These are phyloP conservation scores for Pilatotrama ljubarskyi DNA, from an alignment of 768 basidiomycete species.

Conservation along the genomic window DNA sequence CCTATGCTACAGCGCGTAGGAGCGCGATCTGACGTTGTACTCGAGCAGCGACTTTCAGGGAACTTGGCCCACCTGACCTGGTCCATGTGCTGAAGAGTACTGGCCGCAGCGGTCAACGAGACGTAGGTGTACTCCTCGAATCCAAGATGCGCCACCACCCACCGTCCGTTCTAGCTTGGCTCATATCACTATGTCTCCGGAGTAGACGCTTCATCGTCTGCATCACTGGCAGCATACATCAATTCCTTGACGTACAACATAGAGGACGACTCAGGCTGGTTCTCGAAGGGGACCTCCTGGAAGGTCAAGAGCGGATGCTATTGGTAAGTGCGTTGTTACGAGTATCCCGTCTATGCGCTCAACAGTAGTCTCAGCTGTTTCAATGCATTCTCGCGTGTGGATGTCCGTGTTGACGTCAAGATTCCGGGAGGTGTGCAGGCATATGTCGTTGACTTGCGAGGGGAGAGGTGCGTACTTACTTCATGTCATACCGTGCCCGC, in stretches of 20 bases:
- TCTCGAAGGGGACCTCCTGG: slow-evolving; percentile 80
- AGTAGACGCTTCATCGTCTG: slow-evolving; percentile 98
- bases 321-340: slow-evolving; percentile 54
- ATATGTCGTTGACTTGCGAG: slow-evolving; percentile 90
- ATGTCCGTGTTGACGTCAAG: slow-evolving; percentile 96
- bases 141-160: slow-evolving; percentile 6
- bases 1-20: slow-evolving; percentile 1
- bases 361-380: slow-evolving; percentile 66
- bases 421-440: slow-evolving; percentile 97
- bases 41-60: slow-evolving; percentile 83
- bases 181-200: slow-evolving; percentile 98
- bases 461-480: slow-evolving; percentile 71
- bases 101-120: slow-evolving; percentile 79
- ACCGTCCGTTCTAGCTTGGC: slow-evolving; percentile 59
- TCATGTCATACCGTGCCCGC: neutral
- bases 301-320: slow-evolving; percentile 93
- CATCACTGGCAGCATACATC: slow-evolving; percentile 96
- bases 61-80: slow-evolving; percentile 96
- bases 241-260: slow-evolving; percentile 97
- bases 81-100: slow-evolving; percentile 95
- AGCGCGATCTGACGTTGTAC: slow-evolving; percentile 23
- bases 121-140: slow-evolving; percentile 53
- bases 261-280: slow-evolving; percentile 92
- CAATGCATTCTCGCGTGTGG: slow-evolving; percentile 96
- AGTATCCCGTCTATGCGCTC: neutral